Conservation (phyloP, 2,329 filamentous ascomycete genomes). For the Colletotrichum abscissum region DNA sequence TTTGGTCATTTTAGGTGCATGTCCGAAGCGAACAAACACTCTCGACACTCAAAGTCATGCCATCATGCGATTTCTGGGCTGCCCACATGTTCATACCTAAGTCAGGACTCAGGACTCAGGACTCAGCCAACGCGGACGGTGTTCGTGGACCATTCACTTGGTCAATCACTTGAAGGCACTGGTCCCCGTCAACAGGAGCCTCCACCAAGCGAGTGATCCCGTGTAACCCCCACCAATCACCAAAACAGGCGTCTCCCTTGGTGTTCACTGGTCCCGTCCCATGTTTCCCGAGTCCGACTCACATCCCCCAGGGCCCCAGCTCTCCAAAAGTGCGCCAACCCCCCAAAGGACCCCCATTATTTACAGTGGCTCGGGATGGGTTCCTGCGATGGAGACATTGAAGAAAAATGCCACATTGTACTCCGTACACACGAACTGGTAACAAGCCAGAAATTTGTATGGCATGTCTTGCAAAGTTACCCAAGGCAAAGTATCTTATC, state of each 20-base stretch:
- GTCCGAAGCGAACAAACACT: background rate
- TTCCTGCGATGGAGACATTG: background rate
- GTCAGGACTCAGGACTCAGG: background rate
- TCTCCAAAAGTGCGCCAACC: background rate
- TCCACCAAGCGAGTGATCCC: too few relatives aligned
- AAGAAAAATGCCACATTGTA: background rate
- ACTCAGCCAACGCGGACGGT: too few relatives aligned
- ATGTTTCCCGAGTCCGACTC: background rate
- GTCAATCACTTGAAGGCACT: too few relatives aligned
- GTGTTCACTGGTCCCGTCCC: background rate
- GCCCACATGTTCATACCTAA: background rate
- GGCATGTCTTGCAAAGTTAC: background rate
- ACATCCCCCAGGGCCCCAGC: background rate
- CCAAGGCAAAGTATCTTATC: background rate
- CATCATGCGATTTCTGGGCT: conserved; percentile 3
- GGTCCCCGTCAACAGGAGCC: too few relatives aligned
- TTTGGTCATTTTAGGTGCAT: conserved; percentile 6
- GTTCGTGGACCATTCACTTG: too few relatives aligned
- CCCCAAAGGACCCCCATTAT: background rate
- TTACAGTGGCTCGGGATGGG: background rate
- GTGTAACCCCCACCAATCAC: conserved; percentile 16
- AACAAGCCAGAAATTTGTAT: background rate
- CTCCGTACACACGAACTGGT: background rate
- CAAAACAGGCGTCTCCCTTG: conserved; percentile 3
- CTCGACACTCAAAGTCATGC: conserved; percentile 6